Conservation (phyloP, 805 yeast genomes). For the Ogataea salicorniae region DNA sequence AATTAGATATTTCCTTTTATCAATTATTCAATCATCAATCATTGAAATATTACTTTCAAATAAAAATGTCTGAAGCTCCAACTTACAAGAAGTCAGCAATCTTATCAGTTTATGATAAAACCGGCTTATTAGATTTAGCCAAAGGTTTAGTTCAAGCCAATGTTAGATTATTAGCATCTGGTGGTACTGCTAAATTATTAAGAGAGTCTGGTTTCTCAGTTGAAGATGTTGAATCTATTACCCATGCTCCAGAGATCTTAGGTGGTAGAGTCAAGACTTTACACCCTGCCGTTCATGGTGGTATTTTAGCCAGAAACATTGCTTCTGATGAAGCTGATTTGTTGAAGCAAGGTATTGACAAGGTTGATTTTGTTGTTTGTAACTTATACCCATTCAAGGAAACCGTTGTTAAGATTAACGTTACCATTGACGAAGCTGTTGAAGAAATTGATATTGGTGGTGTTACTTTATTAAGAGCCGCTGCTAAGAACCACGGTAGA, state of each 20-base stretch:
- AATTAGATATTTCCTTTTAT: no score
- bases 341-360: constrained; percentile 83
- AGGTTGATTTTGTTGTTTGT: constrained; percentile 96
- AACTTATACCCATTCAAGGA: constrained; percentile 98
- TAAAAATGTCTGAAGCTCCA: background rate
- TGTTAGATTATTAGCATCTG: constrained; percentile 91
- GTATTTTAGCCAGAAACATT: constrained; percentile 90
- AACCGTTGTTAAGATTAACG: constrained; percentile 92
- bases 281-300: constrained; percentile 99
- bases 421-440: constrained; percentile 94
- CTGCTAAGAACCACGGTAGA: constrained; percentile 96
- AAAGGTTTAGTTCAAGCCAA: constrained; percentile 87
- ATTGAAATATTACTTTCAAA: no score
- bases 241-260: constrained; percentile 98
- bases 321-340: constrained; percentile 89
- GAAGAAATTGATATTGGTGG: constrained; percentile 99
- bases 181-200: constrained; percentile 92
- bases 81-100: constrained; percentile 72
- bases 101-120: constrained; percentile 94
- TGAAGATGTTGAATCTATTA: constrained; percentile 89
- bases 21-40: no score
- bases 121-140: constrained; percentile 92
- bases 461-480: constrained; percentile 94
- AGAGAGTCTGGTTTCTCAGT: constrained; percentile 98
- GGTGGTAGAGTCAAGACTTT: constrained; percentile 98